Evolutionary conservation across 2,329 filamentous ascomycete genomes (phyloP), one percentile per base, ranked within the genome.

Genomic region (Aurifilum marmelostoma): DNA sequence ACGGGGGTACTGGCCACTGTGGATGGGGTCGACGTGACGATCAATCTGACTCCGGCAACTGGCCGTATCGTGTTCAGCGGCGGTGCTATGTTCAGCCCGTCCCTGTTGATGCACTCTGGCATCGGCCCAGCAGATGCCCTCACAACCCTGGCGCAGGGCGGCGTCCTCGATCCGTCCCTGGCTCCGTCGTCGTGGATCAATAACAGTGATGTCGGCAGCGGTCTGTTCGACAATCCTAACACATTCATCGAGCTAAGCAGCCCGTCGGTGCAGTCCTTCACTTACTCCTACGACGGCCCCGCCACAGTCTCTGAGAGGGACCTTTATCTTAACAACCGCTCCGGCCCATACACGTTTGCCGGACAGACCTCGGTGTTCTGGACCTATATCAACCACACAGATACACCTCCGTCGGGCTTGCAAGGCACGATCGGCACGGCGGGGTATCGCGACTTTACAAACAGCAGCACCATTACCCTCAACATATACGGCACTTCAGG

Each of bases 401-500:
- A 84, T 64, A 76, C 74, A 14, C 41, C 69, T 1, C 74, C 76
- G 4, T 78, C 81, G 3, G 84, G 81, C 0, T 78, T 86, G 29
- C 85, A 88, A 71, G 85, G 85, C 8, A 87, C 85, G 0, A 83
- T 87, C 67, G 83, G 83, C 75, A 81, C 82, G 0, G 76, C 82
- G 0, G 85, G 85, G n/a, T n/a, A n/a, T n/a, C 2, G 81, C 77
- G 81, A 77, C 11, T 83, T 75, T 72, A 80, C 69, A 1, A 73
- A 74, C 43, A 79, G 79, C 65, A 79, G 83, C 69, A 85, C 83
- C 69, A 83, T 88, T 65, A 87, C 85, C 0, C 78, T 88, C 27
- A 88, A 88, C 74, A 76, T 88, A 5, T 88, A 88, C 76, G 85
- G 85, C 11, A 88, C 85, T 0, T 87, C 84, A 0, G 85, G 85